phyloP scores from a whole-genome alignment of 1,284 basidiomycete genomes.

The Pterulicium gracile region DNA sequence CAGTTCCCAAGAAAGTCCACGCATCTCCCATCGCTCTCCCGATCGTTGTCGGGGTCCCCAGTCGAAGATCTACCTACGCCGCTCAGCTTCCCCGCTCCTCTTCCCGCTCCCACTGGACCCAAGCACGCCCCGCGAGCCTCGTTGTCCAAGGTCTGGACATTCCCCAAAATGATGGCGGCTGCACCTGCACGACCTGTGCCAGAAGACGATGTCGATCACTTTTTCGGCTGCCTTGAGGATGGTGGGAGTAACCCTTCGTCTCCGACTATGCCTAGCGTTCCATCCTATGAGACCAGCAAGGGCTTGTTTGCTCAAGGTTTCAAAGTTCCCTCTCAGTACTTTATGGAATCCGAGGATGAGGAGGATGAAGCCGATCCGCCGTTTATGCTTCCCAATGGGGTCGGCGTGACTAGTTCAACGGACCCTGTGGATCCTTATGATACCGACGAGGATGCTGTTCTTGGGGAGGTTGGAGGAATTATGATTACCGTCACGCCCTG shows the following conservation, averaged over 20 bases:
- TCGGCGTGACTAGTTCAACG: constrained; percentile 16
- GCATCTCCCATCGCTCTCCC: constrained; percentile 17
- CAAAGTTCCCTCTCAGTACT: constrained; percentile 28
- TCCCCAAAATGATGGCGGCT: constrained; percentile 33
- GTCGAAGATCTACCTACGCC: constrained; percentile 12
- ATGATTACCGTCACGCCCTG: constrained; percentile 59
- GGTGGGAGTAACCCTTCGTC: constrained; percentile 36
- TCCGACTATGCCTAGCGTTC: constrained; percentile 3
- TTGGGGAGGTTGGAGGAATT: constrained; percentile 47
- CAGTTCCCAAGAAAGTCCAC: constrained; percentile 23
- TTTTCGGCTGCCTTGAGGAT: constrained; percentile 62
- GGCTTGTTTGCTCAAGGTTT: constrained; percentile 43
- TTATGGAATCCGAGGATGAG: constrained; percentile 34
- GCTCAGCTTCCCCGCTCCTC: constrained; percentile 5
- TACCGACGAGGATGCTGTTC: constrained; percentile 18
- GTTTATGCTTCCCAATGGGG: no score
- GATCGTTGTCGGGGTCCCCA: background rate
- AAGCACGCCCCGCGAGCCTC: constrained; percentile 30
- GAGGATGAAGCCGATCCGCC: constrained; percentile 21
- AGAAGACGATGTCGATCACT: constrained; percentile 46
- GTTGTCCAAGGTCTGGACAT: constrained; percentile 60
- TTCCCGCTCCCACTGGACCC: constrained; percentile 12
- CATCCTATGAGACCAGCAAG: constrained; percentile 43
- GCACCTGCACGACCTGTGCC: constrained; percentile 14
- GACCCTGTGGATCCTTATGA: constrained; percentile 32